Conservation (phyloP, 768 basidiomycete genomes). For the Trametes gibbosa region DNA sequence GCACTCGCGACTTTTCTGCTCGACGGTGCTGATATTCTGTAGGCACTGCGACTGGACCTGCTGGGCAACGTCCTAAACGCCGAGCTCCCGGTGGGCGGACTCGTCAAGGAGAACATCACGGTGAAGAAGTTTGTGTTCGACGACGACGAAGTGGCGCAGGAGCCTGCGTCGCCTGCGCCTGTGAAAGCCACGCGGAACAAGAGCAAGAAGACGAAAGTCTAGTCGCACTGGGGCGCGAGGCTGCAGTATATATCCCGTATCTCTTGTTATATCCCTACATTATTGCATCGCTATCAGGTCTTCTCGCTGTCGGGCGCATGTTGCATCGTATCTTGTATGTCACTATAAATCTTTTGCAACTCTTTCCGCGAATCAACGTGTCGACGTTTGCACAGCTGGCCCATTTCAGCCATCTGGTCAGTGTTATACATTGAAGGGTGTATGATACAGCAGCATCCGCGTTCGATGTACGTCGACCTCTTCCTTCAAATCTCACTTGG, state of each 20-base stretch:
- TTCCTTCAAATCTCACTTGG: constrained; percentile 30
- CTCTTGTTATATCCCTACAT: constrained; percentile 10
- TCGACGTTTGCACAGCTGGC: no score
- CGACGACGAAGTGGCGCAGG: constrained; percentile 63
- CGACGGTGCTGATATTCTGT: not conserved
- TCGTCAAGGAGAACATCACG: constrained; percentile 61
- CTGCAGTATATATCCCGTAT: constrained; percentile 6
- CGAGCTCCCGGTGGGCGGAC: constrained; percentile 51
- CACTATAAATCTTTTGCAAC: not conserved
- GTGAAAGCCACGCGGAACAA: constrained; percentile 48
- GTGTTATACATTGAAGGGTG: constrained; percentile 3
- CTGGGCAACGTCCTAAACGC: constrained; percentile 69
- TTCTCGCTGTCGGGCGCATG: constrained; percentile 8
- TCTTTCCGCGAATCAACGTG: no score
- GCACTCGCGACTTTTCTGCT: no score
- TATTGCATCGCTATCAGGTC: constrained; percentile 18
- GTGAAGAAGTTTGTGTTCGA: constrained; percentile 84
- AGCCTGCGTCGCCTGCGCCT: constrained; percentile 34
- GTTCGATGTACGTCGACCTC: not conserved
- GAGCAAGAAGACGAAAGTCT: constrained; percentile 28
- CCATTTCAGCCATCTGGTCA: constrained; percentile 1
- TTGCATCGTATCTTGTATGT: constrained; percentile 5
- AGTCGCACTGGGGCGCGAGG: not conserved
- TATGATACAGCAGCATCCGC: constrained; percentile 10
- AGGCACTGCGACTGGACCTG: constrained; percentile 64